Base-by-base conservation (phyloP, 768 basidiomycete species). In the Nidularia sp. region DNA sequence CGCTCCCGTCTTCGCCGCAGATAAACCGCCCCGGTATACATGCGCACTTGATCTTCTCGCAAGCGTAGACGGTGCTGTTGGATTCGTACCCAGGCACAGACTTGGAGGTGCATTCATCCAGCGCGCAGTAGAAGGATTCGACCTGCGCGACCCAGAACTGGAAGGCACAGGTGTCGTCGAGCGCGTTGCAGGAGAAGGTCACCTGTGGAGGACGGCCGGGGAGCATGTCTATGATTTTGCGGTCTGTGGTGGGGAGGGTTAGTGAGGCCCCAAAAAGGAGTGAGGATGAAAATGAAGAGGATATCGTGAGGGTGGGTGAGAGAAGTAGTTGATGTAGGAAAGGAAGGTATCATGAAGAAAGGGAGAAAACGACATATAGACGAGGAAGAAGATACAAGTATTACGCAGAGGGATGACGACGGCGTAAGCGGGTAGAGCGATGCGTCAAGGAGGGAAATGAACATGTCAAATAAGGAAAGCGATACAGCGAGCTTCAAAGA, bases 71-170 rank as follows among this genome's bases (percentile, higher is more conserved):
- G 1, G 92, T 97, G 12, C 71, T 71, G 62, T 97, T 94, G 25
- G 71, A 69, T 50, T 86, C 80, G 62, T 83, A 86, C 5, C 79
- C 84, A 1, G 71, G 60, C 29, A 66, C 65, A 1, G 53, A 62
- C 34, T 74, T 62, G 5, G 83, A 83, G 39, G 62, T 66, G 64
- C 97, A 98, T 13, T 79, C 65, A 42, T 89, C 77, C 50, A 99
- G 77, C 7, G 83, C 82, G 69, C 97, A 99, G 70, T 97, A 98
- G 69, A 99, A 98, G 0, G 93, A 95, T 66, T 99, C 96, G 51
- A 93, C 80, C 60, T 90, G 77, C 5, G 88, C 93, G 6, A 93
- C 92, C 97, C 97, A 99, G 73, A 99, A 99, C 69, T 99, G 95
- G 78, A 99, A 99, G 22, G 84, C 83, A 65, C 97, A 99, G 0